phyloP scores from a whole-genome alignment of 2,329 filamentous ascomycete species.

The Beauveria sp. region DNA sequence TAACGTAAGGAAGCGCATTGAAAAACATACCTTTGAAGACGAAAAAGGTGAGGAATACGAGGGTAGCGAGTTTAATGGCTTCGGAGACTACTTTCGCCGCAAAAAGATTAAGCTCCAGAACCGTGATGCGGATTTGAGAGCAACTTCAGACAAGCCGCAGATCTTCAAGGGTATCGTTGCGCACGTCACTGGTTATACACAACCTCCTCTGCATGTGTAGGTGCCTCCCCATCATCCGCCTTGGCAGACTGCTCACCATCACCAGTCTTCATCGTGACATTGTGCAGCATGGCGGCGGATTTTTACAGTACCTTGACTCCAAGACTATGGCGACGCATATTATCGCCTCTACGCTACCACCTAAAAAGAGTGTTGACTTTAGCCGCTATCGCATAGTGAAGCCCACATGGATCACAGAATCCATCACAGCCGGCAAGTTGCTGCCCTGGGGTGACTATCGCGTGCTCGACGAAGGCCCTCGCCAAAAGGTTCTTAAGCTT shows the following conservation, averaged over 20 bases:
- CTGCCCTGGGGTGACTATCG: conserved; percentile 83
- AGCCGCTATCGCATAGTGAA: conserved; percentile 84
- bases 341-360: conserved; percentile 81
- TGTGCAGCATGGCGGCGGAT: conserved; percentile 88
- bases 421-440: conserved; percentile 69
- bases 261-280: conserved; percentile 68
- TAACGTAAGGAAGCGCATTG: conserved; percentile 53
- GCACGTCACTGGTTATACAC: conserved; percentile 92
- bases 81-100: conserved; percentile 83
- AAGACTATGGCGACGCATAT: conserved; percentile 97
- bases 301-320: conserved; percentile 87
- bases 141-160: conserved; percentile 61
- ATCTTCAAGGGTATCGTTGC: conserved; percentile 89
- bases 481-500: conserved; percentile 68
- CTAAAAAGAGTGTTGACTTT: conserved; percentile 89
- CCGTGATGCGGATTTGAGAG: conserved; percentile 73
- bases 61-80: conserved; percentile 78
- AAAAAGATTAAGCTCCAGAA: conserved; percentile 99
- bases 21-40: conserved; percentile 63
- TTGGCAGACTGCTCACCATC: background rate
- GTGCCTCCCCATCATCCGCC: conserved; percentile 16
- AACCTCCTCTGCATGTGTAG: conserved; percentile 76
- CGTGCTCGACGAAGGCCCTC: conserved; percentile 74
- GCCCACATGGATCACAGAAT: conserved; percentile 90
- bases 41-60: conserved; percentile 90